Base-by-base conservation (phyloP, 2,329 filamentous ascomycete genomes). In the Fusarium begoniae region DNA sequence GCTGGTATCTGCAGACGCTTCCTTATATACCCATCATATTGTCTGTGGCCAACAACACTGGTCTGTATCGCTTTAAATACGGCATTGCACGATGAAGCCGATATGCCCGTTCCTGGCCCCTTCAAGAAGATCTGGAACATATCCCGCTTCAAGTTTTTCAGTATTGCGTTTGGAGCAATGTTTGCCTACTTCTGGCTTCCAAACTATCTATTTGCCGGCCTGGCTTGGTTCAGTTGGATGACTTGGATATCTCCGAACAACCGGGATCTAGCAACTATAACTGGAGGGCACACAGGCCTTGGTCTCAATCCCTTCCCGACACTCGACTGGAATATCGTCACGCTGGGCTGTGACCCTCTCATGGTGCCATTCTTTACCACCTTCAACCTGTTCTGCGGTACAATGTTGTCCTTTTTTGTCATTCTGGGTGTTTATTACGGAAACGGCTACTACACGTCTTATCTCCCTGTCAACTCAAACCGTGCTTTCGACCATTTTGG, bases 111-210 rank as follows among this genome's bases (percentile, higher is more conserved):
- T 5, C 65, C 59, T 2, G 72, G 73, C 1, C 72, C 80, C 2
- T 81, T 84, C 61, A 80, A 80, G 53, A 80, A 70, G 53, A 73
- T 80, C 18, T 85, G 83, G 81, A 78, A 75, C 41, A 80, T 86
- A 65, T 84, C 85, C 2, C 84, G 86, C 8, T 83, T 85, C 58
- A 82, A 79, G 22, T 87, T 88, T 75, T 89, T 89, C 76, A 72
- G 82, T 37, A 68, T 83, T 28, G 77, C 83, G 2, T 86, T 86
- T 44, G 73, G 71, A 2, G 82, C 79, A 67, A 88, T 88, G 84
- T 89, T 88, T 62, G 72, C 86, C 9, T 90, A 85, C 75, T 89
- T 87, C 70, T 89, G 86, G 85, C 83, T 90, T 53, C 88, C 87
- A 2, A 84, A 85, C 66, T 88, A 85, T 69, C 76, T 90, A 50